Conservation (phyloP, 257 asterid genomes). For the Solanum virginianum region DNA sequence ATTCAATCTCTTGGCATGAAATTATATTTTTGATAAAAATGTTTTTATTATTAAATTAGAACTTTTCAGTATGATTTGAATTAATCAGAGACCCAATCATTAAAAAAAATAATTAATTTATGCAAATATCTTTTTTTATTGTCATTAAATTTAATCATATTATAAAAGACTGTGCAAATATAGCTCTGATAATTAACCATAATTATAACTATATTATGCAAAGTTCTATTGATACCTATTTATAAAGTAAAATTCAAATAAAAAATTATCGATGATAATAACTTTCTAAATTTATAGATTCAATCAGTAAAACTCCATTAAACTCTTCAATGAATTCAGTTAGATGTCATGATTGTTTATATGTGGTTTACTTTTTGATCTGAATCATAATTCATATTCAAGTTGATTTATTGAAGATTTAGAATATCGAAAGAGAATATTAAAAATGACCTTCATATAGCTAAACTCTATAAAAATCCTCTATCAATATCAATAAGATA, state of each 20-base stretch:
- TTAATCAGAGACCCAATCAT: not conserved
- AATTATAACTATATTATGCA: not conserved
- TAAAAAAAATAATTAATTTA: not conserved
- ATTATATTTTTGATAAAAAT: not conserved
- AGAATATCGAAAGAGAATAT: too few relatives aligned
- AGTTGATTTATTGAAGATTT: too few relatives aligned
- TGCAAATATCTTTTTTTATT: not conserved
- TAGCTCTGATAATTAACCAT: not conserved
- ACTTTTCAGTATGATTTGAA: not conserved
- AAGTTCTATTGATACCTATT: not conserved
- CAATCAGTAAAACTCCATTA: not conserved
- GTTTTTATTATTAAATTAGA: not conserved
- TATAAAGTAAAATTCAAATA: not conserved
- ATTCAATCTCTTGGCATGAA: not conserved
- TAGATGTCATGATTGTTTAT: not conserved
- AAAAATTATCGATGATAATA: not conserved
- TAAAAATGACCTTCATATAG: too few relatives aligned
- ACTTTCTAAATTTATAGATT: not conserved
- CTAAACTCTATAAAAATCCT: too few relatives aligned
- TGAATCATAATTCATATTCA: too few relatives aligned
- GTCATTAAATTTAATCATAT: not conserved
- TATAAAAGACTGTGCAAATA: not conserved
- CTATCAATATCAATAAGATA: not conserved
- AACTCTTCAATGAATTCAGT: not conserved
- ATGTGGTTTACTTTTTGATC: too few relatives aligned